Base-by-base conservation (phyloP, 176 grass and related monocot species). In the Oryza glumipatula region DNA sequence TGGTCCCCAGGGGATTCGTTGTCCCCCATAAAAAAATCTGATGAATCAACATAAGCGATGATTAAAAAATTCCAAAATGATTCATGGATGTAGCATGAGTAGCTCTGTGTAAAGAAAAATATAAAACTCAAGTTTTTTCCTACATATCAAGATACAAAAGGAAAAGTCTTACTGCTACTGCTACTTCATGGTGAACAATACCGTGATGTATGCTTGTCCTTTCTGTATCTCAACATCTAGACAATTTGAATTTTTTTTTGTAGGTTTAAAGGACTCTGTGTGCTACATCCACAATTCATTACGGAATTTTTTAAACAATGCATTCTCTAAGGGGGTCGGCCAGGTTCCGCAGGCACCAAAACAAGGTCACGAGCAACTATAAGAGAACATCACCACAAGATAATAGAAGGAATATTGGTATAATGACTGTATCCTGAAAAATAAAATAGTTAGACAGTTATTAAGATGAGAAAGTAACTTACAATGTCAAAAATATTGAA, bases 401-500 rank as follows among this genome's bases (percentile, higher is more conserved):
- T 45, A 71, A 79, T 45, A 65, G 3, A 80, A 81, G 54, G 19
- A 8, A 58, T 58, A 58, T 58, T 58, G 3, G 71, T 26, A 32
- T 12, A 64, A 9, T 46, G 15, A 47, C 65, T 33, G 70, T 68
- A 75, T 81, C 71, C 41, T 70, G 39, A 41, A 49, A 43, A 76
- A 80, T 8, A 74, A 64, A 60, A 45, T 72, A 5, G n/a, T 23
- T 66, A 52, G 4, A 17, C 23, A 65, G 17, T 86, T 82, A 79
- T 56, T 21, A 64, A 81, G 22, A 83, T 67, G 26, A 80, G 35
- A 86, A 83, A 81, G 1, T 70, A 72, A 89, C 96, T 98, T 92
- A 98, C 96, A 92, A 98, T 98, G 85, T 98, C 96, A 93, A 95
- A 98, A 88, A 95, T 95, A 61, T 98, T 98, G 92, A 98, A 95